Evolutionary conservation across 1,139 yeast species (phyloP).

Genomic region (Geotrichum australiense): DNA sequence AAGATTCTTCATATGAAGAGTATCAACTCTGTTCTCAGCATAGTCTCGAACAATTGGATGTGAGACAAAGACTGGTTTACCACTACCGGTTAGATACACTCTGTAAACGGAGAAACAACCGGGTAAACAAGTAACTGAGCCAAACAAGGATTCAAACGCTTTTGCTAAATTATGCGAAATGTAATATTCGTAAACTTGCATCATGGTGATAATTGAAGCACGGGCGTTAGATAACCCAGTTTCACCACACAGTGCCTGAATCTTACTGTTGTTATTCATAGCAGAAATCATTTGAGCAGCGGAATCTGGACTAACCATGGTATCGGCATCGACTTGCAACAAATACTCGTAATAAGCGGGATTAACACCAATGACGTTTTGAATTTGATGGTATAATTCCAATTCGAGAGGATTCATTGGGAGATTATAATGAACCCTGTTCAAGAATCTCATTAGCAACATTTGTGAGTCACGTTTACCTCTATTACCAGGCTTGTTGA

Average conservation of each 20-base stretch:
- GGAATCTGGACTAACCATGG: slow-evolving; percentile 36
- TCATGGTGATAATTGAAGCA: slow-evolving; percentile 38
- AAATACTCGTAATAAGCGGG: slow-evolving; percentile 39
- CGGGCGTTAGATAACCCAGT: slow-evolving; percentile 38
- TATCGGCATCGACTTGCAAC: slow-evolving; percentile 41
- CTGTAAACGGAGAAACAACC: slow-evolving; percentile 40
- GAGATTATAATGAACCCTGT: slow-evolving; percentile 37
- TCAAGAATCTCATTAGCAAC: slow-evolving; percentile 37
- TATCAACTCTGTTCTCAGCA: slow-evolving; percentile 36
- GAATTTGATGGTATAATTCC: slow-evolving; percentile 39
- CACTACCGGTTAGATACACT: slow-evolving; percentile 33
- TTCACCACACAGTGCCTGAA: slow-evolving; percentile 41
- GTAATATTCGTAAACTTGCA: slow-evolving; percentile 41
- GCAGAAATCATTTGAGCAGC: slow-evolving; percentile 35
- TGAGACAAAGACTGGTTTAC: slow-evolving; percentile 37
- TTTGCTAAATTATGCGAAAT: slow-evolving; percentile 40
- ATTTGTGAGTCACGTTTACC: slow-evolving; percentile 42
- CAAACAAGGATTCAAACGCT: slow-evolving; percentile 39
- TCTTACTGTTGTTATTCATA: slow-evolving; percentile 34
- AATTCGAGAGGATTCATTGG: slow-evolving; percentile 40
- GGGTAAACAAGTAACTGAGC: slow-evolving; percentile 40
- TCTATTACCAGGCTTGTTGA: slow-evolving; percentile 38
- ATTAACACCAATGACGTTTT: slow-evolving; percentile 39
- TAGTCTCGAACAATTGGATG: slow-evolving; percentile 36
- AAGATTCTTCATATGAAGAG: slow-evolving; percentile 38